Evolutionary conservation across 805 yeast species (phyloP).

Genomic region (Candida ponderosae): DNA sequence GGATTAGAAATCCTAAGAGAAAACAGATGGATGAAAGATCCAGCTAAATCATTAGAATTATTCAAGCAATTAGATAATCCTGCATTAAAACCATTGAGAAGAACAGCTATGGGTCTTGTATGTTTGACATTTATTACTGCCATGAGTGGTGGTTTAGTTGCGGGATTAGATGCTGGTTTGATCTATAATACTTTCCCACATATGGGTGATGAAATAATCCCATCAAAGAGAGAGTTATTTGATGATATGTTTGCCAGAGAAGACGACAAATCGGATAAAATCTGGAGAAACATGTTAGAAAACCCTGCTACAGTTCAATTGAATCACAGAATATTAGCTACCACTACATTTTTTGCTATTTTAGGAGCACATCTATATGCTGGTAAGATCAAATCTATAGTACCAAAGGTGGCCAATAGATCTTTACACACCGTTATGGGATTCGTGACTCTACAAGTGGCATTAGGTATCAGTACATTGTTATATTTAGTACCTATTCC

Average conservation of each 20-base stretch:
- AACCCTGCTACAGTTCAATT: conserved; percentile 95
- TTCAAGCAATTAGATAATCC: conserved; percentile 59
- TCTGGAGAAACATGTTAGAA: conserved; percentile 91
- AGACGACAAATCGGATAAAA: conserved; percentile 59
- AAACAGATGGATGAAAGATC: conserved; percentile 57
- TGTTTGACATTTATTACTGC: conserved; percentile 80
- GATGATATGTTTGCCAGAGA: conserved; percentile 64
- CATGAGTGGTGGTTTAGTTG: conserved; percentile 96
- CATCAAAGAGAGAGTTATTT: conserved; percentile 71
- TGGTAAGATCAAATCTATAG: conserved; percentile 39
- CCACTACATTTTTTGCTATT: conserved; percentile 66
- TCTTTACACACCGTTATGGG: conserved; percentile 72
- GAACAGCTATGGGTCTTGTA: conserved; percentile 46
- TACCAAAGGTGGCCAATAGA: conserved; percentile 50
- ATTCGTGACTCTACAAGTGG: conserved; percentile 71
- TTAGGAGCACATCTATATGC: conserved; percentile 67
- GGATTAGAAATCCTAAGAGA: conserved; percentile 81
- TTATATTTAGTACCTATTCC: conserved; percentile 87
- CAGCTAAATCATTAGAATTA: conserved; percentile 44
- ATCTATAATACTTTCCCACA: conserved; percentile 94
- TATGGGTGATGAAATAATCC: conserved; percentile 84
- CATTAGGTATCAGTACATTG: conserved; percentile 81
- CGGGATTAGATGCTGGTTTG: conserved; percentile 96
- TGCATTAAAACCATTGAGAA: conserved; percentile 48
- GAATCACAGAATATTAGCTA: conserved; percentile 81